Evolutionary conservation across 1,139 yeast species (phyloP), one percentile per base, ranked within the genome.

Genomic region (Pichia sp.): DNA sequence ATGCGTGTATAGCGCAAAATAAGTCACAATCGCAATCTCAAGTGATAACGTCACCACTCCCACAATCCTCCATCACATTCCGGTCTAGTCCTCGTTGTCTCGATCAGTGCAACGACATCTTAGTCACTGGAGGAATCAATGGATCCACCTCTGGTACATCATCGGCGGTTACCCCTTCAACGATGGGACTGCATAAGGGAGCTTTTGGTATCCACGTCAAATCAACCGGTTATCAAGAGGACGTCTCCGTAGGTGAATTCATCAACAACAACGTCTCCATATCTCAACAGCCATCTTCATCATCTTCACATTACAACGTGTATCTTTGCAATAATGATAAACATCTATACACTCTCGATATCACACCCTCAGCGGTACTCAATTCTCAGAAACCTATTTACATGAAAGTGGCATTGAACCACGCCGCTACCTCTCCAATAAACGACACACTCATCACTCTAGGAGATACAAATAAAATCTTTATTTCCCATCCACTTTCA

Each of bases 301-400:
- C 39, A 3, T 16, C 68, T 43, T 50, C 48, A 34, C 60, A 62
- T 29, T 76, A 69, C 52, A 65, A 67, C 35, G 71, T 87, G 3
- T 73, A 73, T 46, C 74, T 84, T 13, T 86, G 96, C 59, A 87
- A 86, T 56, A 87, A 87, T 54, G 96, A 87, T 55, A 72, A 76
- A 33, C 65, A 72, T 39, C 60, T 87, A 37, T 86, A 87, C 56
- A 64, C 72, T 40, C 68, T 84, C 38, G 81, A 78, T 46, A 66
- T 85, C 19, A 52, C 57, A 14, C 61, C 56, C 41, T 65, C 70
- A 40, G 67, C 74, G n/a, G 58, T 67, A 6, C 61, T 73, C 4
- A 24, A 38, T 18, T 31, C 38, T 15, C 21, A 41, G 22, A 29
- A 29, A 26, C 31, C 38, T 11, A 29, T 34, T 8, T 65, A 67